Conservation (phyloP, 768 basidiomycete species). For the Clitopilus hobsonii region DNA sequence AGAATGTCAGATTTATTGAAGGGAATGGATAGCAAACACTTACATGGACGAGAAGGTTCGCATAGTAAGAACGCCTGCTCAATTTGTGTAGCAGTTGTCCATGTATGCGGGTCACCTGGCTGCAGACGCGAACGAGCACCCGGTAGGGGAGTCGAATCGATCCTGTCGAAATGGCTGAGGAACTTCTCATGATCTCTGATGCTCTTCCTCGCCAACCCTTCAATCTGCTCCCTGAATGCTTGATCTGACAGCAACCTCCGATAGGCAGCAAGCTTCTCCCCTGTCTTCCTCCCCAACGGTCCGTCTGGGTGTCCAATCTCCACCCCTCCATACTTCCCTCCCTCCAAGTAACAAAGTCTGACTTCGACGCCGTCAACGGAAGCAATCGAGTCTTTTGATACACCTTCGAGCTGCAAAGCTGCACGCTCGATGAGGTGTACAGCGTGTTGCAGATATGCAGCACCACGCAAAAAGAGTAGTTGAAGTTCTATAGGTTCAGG, state of each 20-base stretch:
- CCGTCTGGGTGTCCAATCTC: constrained; percentile 82
- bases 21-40: constrained; percentile 13
- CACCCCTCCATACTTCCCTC: constrained; percentile 78
- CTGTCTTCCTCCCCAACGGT: constrained; percentile 56
- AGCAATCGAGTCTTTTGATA: constrained; percentile 47
- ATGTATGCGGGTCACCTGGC: neutral
- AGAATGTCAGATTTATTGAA: neutral
- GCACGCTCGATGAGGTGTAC: constrained; percentile 69
- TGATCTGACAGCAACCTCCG: constrained; percentile 49
- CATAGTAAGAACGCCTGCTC: constrained; percentile 68
- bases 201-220: constrained; percentile 60
- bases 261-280: constrained; percentile 63
- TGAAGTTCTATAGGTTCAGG: constrained; percentile 88
- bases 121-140: constrained; percentile 13
- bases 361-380: constrained; percentile 64
- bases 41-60: constrained; percentile 64
- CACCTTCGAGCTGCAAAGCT: constrained; percentile 65
- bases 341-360: constrained; percentile 69
- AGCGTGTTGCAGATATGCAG: constrained; percentile 79
- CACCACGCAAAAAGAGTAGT: constrained; percentile 76
- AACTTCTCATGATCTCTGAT: constrained; percentile 85
- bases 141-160: constrained; percentile 17
- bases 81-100: constrained; percentile 47
- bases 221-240: constrained; percentile 57
- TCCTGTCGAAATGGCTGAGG: constrained; percentile 69